phyloP scores from a whole-genome alignment of 306 rosid species.

The Ochetophila trinervis region DNA sequence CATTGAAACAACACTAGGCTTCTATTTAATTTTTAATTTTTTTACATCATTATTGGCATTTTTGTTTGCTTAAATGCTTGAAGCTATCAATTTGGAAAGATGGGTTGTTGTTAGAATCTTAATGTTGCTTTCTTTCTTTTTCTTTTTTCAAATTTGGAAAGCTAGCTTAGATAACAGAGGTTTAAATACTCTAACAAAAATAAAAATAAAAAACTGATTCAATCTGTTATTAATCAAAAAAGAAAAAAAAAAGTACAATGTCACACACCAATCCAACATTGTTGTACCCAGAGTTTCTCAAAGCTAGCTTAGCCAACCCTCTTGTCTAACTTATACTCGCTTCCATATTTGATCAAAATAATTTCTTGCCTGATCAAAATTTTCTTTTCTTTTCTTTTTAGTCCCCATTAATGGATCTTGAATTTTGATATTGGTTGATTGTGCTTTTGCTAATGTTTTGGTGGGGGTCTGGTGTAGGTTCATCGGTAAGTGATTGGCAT shows the following conservation, averaged over 20 bases:
- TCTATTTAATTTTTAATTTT: neutral
- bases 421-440: too few relatives aligned
- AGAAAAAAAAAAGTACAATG: too few relatives aligned
- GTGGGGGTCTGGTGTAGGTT: conserved; percentile 8
- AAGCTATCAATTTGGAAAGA: neutral
- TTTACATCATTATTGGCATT: neutral
- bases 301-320: neutral
- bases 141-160: too few relatives aligned
- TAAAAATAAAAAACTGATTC: too few relatives aligned
- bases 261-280: too few relatives aligned
- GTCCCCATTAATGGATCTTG: conserved; percentile 22
- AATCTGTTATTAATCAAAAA: too few relatives aligned
- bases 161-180: too few relatives aligned
- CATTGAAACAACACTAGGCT: neutral
- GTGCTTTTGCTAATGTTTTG: too few relatives aligned
- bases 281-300: too few relatives aligned
- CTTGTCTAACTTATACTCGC: neutral
- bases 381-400: neutral
- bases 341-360: neutral
- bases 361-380: neutral
- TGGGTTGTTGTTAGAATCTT: conserved; percentile 7
- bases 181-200: too few relatives aligned
- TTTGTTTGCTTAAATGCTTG: neutral
- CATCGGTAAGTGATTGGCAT: conserved; percentile 9
- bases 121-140: conserved; percentile 22